Evolutionary conservation across 257 asterid genomes (phyloP).

Genomic region (Leonotis leonurus): DNA sequence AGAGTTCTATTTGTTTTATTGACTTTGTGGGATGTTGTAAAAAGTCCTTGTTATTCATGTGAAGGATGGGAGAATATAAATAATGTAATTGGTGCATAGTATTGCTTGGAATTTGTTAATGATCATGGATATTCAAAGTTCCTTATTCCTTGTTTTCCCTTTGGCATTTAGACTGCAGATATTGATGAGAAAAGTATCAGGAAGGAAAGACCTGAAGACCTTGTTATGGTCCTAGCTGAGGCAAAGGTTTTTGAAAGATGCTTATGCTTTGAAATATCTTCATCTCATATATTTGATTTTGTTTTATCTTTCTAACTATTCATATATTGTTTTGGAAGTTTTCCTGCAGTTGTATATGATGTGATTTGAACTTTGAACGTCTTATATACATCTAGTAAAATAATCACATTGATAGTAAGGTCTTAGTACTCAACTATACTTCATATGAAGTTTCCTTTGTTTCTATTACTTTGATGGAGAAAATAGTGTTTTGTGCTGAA

Average conservation of each 20-base stretch:
- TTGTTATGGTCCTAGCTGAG: slow-evolving; percentile 77
- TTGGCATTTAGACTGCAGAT: slow-evolving; percentile 56
- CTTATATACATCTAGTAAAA: background rate
- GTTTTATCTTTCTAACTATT: background rate
- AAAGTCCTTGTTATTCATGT: background rate
- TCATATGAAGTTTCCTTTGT: background rate
- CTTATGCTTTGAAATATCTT: background rate
- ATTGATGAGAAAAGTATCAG: slow-evolving; percentile 78
- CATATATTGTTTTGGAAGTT: background rate
- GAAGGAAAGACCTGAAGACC: slow-evolving; percentile 69
- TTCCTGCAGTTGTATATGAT: background rate
- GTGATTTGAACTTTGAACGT: background rate
- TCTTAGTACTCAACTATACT: background rate
- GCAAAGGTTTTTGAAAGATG: slow-evolving; percentile 49
- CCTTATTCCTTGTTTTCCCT: too few relatives aligned
- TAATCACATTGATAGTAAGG: too few relatives aligned
- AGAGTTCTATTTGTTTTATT: background rate
- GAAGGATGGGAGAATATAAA: background rate
- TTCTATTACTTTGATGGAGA: background rate
- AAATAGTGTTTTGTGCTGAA: background rate
- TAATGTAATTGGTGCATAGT: background rate
- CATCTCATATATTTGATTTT: background rate
- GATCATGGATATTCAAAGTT: background rate
- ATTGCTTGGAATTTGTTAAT: background rate
- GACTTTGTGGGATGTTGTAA: background rate